These are phyloP conservation scores for Fonticula alba DNA, from an alignment of 78 protist genomes.

Conservation along the genomic window DNA sequence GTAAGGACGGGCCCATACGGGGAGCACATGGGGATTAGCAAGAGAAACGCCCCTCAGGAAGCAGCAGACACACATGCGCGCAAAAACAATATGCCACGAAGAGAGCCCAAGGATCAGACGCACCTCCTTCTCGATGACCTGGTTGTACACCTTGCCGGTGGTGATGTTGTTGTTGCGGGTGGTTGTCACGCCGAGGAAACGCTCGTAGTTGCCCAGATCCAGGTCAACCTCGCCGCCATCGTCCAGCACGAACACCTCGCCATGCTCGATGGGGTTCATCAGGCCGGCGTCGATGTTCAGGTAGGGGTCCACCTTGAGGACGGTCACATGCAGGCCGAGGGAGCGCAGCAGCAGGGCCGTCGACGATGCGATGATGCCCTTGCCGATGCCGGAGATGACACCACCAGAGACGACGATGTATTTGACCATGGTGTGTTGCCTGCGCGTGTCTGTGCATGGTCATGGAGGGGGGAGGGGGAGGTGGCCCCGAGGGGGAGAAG, in stretches of 20 bases:
- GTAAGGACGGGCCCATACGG: not conserved
- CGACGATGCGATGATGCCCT: slow-evolving; percentile 58
- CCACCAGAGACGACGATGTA: slow-evolving; percentile 63
- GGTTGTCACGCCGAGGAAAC: slow-evolving; percentile 59
- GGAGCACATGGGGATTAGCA: not conserved
- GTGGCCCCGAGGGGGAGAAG: too few relatives aligned
- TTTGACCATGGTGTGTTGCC: not conserved
- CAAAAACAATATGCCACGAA: not conserved
- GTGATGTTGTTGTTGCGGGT: slow-evolving; percentile 84
- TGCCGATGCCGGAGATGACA: slow-evolving; percentile 73
- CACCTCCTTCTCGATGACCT: slow-evolving; percentile 48
- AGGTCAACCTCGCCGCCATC: slow-evolving; percentile 93
- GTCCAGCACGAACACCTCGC: slow-evolving; percentile 52
- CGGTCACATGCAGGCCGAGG: slow-evolving; percentile 42
- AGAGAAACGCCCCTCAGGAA: not conserved
- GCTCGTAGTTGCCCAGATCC: slow-evolving; percentile 94
- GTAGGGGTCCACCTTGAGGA: slow-evolving; percentile 46
- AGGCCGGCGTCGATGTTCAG: slow-evolving; percentile 58
- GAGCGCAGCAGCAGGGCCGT: slow-evolving; percentile 47
- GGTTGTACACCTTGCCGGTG: slow-evolving; percentile 86
- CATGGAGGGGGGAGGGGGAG: too few relatives aligned
- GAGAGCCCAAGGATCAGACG: not conserved
- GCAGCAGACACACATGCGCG: too few relatives aligned
- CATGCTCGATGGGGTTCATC: slow-evolving; percentile 18
- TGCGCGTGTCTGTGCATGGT: too few relatives aligned